Evolutionary conservation across 2,329 filamentous ascomycete genomes (phyloP), one percentile per base, ranked within the genome.

Genomic region (Colletotrichum camelliae): DNA sequence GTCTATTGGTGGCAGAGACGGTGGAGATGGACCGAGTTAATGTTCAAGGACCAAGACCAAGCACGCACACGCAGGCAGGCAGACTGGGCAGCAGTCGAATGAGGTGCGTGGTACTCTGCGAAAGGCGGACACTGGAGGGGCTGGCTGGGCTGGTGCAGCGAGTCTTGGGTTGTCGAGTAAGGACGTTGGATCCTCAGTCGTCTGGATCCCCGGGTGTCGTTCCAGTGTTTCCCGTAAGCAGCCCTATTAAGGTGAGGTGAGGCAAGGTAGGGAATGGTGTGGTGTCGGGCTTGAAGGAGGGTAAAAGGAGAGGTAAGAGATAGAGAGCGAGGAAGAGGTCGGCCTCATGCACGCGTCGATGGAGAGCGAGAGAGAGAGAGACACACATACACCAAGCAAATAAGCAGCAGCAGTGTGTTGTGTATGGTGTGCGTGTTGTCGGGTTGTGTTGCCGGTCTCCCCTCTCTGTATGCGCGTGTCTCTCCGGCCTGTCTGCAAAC

Each of bases 1-100:
- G 73, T 75, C 73, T 68, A 75, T 75, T 75, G 73, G 73, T 67
- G 69, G 72, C 72, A 66, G 62, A 66, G 67, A 48, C 43, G 52
- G 55, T 72, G 61, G 68, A 43, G 48, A 67, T 58, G 18, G 66
- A 68, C 29, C 52, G 31, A 43, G 21, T 29, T 33, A 55, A 62
- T 37, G 72, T 31, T 21, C 48, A 67, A 55, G 29, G 43, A 33
- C 65, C 65, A 55, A 67, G 43, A 35, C 4, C 27, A n/a, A 55
- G 16, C 8, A 52, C 24, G 43, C 61, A 65, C 33, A 65, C 35
- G 37, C 43, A 21, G 31, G 21, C n/a, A 27, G 29, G 43, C 43
- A 61, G 52, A 57, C 52, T 57, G 52, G 52, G 58, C 58, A 61
- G 58, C 58, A 61, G 27, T 35, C 27, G 31, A 61, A 31, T 61